Evolutionary conservation across 2,329 filamentous ascomycete species (phyloP).

Genomic region (Paraconiothyrium sp.): DNA sequence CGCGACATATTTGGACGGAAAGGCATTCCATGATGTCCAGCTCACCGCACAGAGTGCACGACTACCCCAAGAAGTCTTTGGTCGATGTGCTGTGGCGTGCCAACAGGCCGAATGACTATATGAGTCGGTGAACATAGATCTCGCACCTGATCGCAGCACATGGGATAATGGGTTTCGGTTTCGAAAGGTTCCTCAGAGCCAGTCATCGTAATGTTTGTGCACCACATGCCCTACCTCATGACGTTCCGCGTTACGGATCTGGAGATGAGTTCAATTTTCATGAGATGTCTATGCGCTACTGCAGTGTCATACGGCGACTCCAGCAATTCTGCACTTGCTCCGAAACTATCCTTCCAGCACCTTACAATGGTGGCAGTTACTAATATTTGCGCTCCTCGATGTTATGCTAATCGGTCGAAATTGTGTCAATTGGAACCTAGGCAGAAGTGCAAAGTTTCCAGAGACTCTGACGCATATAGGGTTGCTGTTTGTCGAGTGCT

Average conservation of each 20-base stretch:
- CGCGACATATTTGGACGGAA: conserved; percentile 5
- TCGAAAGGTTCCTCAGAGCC: conserved; percentile 16
- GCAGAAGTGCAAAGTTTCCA: no score
- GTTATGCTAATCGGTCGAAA: no score
- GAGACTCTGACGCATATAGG: no score
- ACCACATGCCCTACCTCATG: conserved; percentile 24
- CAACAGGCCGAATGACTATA: conserved; percentile 16
- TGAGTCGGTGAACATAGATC: neutral
- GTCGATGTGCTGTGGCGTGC: conserved; percentile 16
- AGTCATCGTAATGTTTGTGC: conserved; percentile 23
- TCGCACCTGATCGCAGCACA: neutral
- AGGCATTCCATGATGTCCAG: conserved; percentile 2
- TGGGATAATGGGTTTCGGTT: conserved; percentile 19
- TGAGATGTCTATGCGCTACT: conserved; percentile 10
- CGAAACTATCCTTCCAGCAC: conserved; percentile 23
- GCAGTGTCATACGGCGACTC: conserved; percentile 22
- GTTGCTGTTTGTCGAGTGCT: no score
- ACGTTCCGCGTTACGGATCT: conserved; percentile 23
- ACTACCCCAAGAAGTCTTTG: conserved; percentile 17
- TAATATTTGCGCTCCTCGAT: no score
- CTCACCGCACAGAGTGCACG: neutral
- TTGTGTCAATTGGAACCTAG: no score
- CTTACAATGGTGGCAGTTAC: conserved; percentile 24
- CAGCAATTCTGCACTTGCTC: conserved; percentile 13
- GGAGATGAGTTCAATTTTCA: conserved; percentile 8